Percentiles rank a stretch among this genome's conserved stretches.
These are phyloP conservation scores for Neurospora pannonica DNA, from an alignment of 495 filamentous ascomycete species.

Conservation along the genomic window DNA sequence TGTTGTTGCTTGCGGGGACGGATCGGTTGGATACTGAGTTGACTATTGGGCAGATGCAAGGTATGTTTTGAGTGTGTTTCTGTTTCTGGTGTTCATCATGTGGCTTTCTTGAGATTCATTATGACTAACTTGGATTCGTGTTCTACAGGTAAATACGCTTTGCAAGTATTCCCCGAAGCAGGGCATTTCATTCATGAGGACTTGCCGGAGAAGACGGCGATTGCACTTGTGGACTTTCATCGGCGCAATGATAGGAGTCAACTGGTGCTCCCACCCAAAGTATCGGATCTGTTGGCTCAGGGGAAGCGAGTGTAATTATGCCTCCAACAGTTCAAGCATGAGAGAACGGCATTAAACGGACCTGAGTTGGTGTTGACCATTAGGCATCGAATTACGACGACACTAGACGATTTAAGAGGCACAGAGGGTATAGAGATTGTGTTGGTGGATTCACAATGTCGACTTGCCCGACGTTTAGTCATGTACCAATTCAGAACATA, in stretches of 20 bases:
- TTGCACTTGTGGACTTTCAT: conserved; percentile 79
- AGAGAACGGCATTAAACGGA: neutral
- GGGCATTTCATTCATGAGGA: conserved; percentile 98
- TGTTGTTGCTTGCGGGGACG: conserved; percentile 85
- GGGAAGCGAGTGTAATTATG: conserved; percentile 39
- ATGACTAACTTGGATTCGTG: neutral
- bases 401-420: too few species aligned
- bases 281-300: conserved; percentile 46
- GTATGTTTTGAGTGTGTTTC: conserved; percentile 30
- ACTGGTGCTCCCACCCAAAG: conserved; percentile 84
- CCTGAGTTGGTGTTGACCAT: neutral
- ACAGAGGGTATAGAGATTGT: too few species aligned
- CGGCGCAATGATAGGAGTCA: conserved; percentile 77
- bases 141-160: conserved; percentile 75
- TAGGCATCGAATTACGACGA: neutral
- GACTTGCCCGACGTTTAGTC: neutral
- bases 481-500: neutral
- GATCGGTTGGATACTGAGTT: conserved; percentile 90
- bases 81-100: neutral
- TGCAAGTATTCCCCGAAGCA: conserved; percentile 89
- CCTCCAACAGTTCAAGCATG: neutral
- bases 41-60: conserved; percentile 97
- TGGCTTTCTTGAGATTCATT: neutral
- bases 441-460: neutral
- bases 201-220: conserved; percentile 77